Evolutionary conservation across 2,329 filamentous ascomycete species (phyloP).

Genomic region (Trichoderma oligosporum): DNA sequence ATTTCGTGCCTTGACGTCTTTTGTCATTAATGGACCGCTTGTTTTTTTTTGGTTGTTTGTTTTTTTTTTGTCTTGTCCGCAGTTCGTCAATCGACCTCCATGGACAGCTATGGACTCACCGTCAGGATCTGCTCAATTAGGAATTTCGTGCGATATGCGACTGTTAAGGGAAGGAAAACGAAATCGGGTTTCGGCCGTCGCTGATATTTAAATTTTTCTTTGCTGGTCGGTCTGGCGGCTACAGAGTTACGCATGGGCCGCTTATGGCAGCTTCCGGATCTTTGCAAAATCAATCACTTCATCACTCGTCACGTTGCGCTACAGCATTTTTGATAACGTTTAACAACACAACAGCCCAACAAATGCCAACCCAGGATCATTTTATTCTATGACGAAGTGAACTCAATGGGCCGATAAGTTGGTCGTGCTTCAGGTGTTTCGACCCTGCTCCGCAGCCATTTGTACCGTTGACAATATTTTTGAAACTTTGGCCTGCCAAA

Average conservation of each 20-base stretch:
- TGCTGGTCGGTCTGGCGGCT: slow-evolving; percentile 38
- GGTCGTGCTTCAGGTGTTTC: slow-evolving; percentile 32
- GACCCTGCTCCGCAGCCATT: slow-evolving; percentile 29
- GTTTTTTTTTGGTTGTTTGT: slow-evolving; percentile 24
- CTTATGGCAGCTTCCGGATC: slow-evolving; percentile 40
- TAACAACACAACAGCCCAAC: slow-evolving; percentile 35
- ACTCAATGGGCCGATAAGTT: slow-evolving; percentile 33
- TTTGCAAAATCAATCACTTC: slow-evolving; percentile 40
- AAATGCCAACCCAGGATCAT: slow-evolving; percentile 32
- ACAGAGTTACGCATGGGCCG: slow-evolving; percentile 37
- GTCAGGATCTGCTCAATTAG: slow-evolving; percentile 34
- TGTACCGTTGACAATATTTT: slow-evolving; percentile 31
- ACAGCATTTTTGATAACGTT: slow-evolving; percentile 36
- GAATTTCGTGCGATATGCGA: slow-evolving; percentile 38
- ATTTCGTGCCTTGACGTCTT: slow-evolving; percentile 31
- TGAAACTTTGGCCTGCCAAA: slow-evolving; percentile 27
- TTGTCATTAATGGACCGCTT: slow-evolving; percentile 28
- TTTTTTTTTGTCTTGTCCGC: slow-evolving; percentile 24
- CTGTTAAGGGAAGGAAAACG: slow-evolving; percentile 36
- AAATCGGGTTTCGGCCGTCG: slow-evolving; percentile 36
- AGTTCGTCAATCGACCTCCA: slow-evolving; percentile 30
- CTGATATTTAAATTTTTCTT: slow-evolving; percentile 31
- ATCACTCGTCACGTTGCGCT: slow-evolving; percentile 38
- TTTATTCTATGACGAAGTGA: slow-evolving; percentile 30
- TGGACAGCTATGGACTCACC: slow-evolving; percentile 30